Evolutionary conservation across 2,329 filamentous ascomycete genomes (phyloP).

Genomic region (Fusarium tuaranense): DNA sequence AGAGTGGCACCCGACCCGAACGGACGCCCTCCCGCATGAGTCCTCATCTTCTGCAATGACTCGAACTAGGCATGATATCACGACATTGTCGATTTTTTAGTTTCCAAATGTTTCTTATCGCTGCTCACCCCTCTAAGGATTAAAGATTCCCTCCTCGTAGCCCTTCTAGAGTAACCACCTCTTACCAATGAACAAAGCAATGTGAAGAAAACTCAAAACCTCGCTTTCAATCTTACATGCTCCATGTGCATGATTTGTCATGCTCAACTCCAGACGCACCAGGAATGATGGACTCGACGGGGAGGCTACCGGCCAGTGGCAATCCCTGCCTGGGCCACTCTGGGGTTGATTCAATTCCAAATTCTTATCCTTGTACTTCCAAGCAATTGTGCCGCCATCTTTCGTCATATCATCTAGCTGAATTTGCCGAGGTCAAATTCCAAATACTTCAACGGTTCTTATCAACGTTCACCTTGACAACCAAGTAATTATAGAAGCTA

Average conservation of each 20-base stretch:
- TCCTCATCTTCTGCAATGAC: slow-evolving; percentile 7
- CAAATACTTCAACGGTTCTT: background rate
- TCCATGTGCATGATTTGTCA: slow-evolving; percentile 20
- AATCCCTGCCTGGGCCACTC: slow-evolving; percentile 1
- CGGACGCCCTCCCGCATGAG: background rate
- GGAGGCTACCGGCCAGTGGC: background rate
- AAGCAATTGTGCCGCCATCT: background rate
- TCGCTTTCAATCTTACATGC: background rate
- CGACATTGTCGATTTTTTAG: background rate
- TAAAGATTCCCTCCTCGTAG: background rate
- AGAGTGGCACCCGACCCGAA: slow-evolving; percentile 11
- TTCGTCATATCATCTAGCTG: slow-evolving; percentile 31
- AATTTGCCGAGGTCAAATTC: background rate
- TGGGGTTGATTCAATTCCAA: slow-evolving; percentile 4
- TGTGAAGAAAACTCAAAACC: background rate
- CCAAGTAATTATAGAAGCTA: background rate
- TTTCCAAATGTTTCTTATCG: background rate
- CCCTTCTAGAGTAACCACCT: background rate
- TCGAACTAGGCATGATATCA: slow-evolving; percentile 8
- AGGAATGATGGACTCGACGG: background rate
- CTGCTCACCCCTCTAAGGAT: background rate
- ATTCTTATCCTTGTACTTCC: background rate
- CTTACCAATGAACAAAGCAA: background rate
- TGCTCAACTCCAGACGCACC: background rate
- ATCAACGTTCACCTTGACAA: background rate